A percentile compares a stretch with the other conserved stretches of the same genome.
Evolutionary conservation across 495 filamentous ascomycete genomes (phyloP).

Genomic region (Viridothelium virens): DNA sequence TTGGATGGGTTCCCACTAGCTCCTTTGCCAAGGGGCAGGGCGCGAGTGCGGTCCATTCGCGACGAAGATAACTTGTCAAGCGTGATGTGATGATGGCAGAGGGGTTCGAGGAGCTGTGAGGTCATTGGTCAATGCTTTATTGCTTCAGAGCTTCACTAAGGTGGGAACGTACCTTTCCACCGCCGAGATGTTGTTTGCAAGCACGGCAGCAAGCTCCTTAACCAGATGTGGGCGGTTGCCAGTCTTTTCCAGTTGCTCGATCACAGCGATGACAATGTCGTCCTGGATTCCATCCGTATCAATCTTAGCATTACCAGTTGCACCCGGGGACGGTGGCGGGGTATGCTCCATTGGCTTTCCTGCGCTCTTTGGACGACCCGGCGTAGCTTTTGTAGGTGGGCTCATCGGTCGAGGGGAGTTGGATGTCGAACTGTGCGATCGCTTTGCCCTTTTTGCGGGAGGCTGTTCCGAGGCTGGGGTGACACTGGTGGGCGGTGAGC

Average conservation of each 20-base stretch:
- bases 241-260: slow-evolving; percentile 83
- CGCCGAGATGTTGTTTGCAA: slow-evolving; percentile 66
- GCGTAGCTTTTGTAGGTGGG: slow-evolving; percentile 38
- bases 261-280: slow-evolving; percentile 87
- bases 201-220: slow-evolving; percentile 81
- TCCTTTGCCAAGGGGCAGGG: slow-evolving; percentile 90
- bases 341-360: slow-evolving; percentile 59
- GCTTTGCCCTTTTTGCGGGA: slow-evolving; percentile 77
- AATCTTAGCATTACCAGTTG: slow-evolving; percentile 52
- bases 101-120: slow-evolving; percentile 80
- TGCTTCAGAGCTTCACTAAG: background rate
- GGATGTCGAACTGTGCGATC: slow-evolving; percentile 54
- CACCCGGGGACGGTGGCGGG: slow-evolving; percentile 74
- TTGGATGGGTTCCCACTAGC: slow-evolving; percentile 82
- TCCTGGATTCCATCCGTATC: slow-evolving; percentile 87
- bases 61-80: slow-evolving; percentile 79
- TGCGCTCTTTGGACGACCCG: slow-evolving; percentile 42
- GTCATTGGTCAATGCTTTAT: slow-evolving; percentile 11
- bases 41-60: slow-evolving; percentile 69
- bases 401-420: slow-evolving; percentile 45
- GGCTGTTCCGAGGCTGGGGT: slow-evolving; percentile 49
- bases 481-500: slow-evolving; percentile 55
- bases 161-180: slow-evolving; percentile 73
- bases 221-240: slow-evolving; percentile 89
- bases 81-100: slow-evolving; percentile 91